Evolutionary conservation across 495 filamentous ascomycete species (phyloP).

Genomic region (Tuber aestivum): DNA sequence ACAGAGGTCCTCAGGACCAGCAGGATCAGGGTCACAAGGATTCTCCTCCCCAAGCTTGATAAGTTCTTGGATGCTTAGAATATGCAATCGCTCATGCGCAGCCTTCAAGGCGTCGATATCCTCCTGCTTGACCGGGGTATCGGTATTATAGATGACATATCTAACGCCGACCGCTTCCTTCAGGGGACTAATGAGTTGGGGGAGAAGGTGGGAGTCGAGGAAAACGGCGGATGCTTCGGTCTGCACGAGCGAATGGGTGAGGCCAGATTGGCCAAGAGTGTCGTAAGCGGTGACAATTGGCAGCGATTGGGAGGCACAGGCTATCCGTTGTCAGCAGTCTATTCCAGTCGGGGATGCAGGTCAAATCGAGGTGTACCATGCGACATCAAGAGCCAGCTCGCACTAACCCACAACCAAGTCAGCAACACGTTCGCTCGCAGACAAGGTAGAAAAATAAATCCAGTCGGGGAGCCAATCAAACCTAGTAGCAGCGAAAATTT

Average conservation of each 20-base stretch:
- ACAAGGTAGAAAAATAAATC: neutral
- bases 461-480: constrained; percentile 28
- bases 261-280: constrained; percentile 86
- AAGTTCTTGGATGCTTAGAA: constrained; percentile 81
- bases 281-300: constrained; percentile 97
- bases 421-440: neutral
- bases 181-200: constrained; percentile 72
- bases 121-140: constrained; percentile 65
- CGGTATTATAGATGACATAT: constrained; percentile 83
- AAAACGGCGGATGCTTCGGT: constrained; percentile 84
- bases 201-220: constrained; percentile 76
- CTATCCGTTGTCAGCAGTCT: constrained; percentile 40
- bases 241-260: constrained; percentile 84
- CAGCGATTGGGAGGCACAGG: constrained; percentile 78
- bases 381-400: constrained; percentile 72
- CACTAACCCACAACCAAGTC: constrained; percentile 44
- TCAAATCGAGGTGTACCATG: constrained; percentile 49
- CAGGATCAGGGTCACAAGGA: constrained; percentile 71
- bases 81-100: constrained; percentile 60
- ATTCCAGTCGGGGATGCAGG: neutral
- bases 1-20: constrained; percentile 77
- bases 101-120: constrained; percentile 75
- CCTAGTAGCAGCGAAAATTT: constrained; percentile 87
- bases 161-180: constrained; percentile 72
- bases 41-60: constrained; percentile 76